Evolutionary conservation across 768 basidiomycete genomes (phyloP), one percentile per base, ranked within the genome.

Genomic region (Mycena floridula): DNA sequence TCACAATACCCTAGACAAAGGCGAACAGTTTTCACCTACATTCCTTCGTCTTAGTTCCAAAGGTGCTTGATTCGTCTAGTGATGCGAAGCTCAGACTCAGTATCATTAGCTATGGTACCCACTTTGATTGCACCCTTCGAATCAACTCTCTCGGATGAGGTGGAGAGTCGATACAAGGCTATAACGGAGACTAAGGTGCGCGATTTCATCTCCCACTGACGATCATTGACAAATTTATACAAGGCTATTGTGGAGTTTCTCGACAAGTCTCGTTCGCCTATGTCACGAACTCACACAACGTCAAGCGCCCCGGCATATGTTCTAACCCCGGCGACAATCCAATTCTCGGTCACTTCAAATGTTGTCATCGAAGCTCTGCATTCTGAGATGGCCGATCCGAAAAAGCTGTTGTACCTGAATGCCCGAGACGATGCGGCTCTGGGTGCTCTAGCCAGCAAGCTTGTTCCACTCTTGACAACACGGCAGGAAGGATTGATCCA

Each of bases 61-160:
- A 59, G 90, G 88, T 81, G 56, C 8, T 64, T 53, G 5, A 28
- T n/a, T 28, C 35, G n/a, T 4, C 32, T 35, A 7, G 4, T 15
- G 13, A 35, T 18, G 7, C 3, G 18, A 35, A 15, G 4, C 32
- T 35, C 22, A 47, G 32, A 24, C 15, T 43, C 9, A 13, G 37
- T 45, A n/a, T 37, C 22, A 35, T 12, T 52, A 89, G 88, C 79
- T 6, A 87, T 83, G 20, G 75, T 92, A 4, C 91, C 91, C 9
- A 86, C 85, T 3, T 65, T 93, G 41, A 81, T 92, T 22, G 91
- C 92, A n/a, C 91, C 91, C 1, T 68, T 90, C 9, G 65, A 81
- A 50, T 81, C 85, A 50, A 85, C 88, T 4, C 71, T 91, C 7
- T 63, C 73, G 0, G 67, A 74, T 3, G 87, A 83, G 15, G 72